A percentile compares a stretch with the other conserved stretches of the same genome.
phyloP scores from a whole-genome alignment of 805 yeast genomes.

The Candida orba region DNA sequence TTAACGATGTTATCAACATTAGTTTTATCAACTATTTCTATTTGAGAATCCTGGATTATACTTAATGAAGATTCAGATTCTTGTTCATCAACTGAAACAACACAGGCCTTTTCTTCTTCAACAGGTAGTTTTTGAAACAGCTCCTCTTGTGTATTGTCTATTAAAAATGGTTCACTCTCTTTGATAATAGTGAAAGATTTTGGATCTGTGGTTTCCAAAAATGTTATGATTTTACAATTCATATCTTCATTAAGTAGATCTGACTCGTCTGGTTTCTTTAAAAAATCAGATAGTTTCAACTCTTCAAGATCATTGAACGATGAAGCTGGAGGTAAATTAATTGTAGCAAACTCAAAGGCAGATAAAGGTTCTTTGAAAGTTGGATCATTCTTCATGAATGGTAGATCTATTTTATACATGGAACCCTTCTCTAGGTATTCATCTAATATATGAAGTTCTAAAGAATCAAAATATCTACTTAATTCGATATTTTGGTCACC shows the following conservation, averaged over 20 bases:
- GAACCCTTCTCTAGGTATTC: constrained; percentile 15
- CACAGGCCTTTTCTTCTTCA: too few species aligned
- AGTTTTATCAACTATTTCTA: background rate
- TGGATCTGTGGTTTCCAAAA: background rate
- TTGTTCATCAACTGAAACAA: too few species aligned
- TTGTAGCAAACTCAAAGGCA: constrained; percentile 8
- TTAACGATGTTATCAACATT: background rate
- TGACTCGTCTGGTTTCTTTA: background rate
- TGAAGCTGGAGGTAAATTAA: background rate
- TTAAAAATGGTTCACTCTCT: background rate
- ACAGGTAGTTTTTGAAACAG: too few species aligned
- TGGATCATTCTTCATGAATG: constrained; percentile 16
- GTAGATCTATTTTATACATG: constrained; percentile 11
- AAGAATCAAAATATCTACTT: background rate
- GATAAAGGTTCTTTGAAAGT: constrained; percentile 9
- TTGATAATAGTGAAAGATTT: background rate
- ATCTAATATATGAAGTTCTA: constrained; percentile 4
- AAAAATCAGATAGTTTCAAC: background rate
- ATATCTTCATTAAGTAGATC: background rate
- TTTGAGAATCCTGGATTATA: background rate
- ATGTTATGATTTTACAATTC: background rate
- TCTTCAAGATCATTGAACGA: background rate
- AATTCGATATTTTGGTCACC: background rate
- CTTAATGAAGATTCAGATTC: too few species aligned
- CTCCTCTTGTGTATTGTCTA: background rate